Percentiles rank a stretch among this genome's conserved stretches.
phyloP scores from a whole-genome alignment of 805 yeast species.

The Lachancea lanzarotensis region DNA sequence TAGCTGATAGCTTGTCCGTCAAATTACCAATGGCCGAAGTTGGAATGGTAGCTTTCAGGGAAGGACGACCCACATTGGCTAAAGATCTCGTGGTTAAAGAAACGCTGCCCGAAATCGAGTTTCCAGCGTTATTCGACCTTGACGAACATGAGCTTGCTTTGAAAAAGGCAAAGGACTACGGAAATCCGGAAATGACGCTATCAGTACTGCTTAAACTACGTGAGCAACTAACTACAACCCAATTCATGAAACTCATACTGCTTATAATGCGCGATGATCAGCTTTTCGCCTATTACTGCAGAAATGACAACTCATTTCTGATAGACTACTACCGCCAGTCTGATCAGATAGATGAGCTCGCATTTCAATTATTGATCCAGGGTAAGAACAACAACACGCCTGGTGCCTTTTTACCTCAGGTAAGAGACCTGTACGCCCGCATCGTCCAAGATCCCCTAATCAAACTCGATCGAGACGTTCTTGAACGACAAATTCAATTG shows the following conservation, averaged over 20 bases:
- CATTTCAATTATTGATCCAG: constrained; percentile 36
- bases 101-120: constrained; percentile 47
- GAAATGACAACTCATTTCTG: constrained; percentile 35
- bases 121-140: constrained; percentile 59
- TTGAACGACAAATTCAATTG: constrained; percentile 42
- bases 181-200: constrained; percentile 52
- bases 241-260: constrained; percentile 58
- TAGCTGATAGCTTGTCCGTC: constrained; percentile 30
- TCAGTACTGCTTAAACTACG: constrained; percentile 41
- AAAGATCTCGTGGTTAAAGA: constrained; percentile 64
- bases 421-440: constrained; percentile 26
- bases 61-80: constrained; percentile 70
- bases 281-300: constrained; percentile 31
- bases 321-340: constrained; percentile 58
- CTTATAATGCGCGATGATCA: constrained; percentile 34
- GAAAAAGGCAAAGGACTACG: constrained; percentile 54
- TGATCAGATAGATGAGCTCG: constrained; percentile 46
- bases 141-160: constrained; percentile 69
- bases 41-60: constrained; percentile 34
- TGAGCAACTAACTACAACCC: constrained; percentile 52
- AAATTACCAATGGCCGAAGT: constrained; percentile 19
- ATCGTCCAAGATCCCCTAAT: constrained; percentile 13
- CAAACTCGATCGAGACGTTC: constrained; percentile 15
- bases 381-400: constrained; percentile 31
- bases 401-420: constrained; percentile 31